phyloP scores from a whole-genome alignment of 768 basidiomycete species.

The Lentinula sp. region DNA sequence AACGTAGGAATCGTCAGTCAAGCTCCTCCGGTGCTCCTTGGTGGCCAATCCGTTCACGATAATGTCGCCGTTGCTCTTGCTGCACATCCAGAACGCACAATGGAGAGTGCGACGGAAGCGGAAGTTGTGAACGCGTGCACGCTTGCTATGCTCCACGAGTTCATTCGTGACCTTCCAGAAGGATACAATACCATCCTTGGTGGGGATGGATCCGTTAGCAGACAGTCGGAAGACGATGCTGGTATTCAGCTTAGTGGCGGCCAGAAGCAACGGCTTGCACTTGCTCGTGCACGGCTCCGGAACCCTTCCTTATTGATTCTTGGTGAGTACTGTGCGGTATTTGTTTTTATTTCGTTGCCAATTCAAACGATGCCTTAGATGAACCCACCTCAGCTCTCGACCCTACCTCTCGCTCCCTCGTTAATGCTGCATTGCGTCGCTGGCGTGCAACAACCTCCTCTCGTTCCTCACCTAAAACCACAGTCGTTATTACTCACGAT shows the following conservation, averaged over 20 bases:
- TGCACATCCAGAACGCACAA: constrained; percentile 18
- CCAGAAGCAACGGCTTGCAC: constrained; percentile 84
- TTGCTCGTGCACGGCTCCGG: constrained; percentile 80
- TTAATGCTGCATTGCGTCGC: constrained; percentile 62
- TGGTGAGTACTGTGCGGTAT: constrained; percentile 47
- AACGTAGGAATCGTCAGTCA: constrained; percentile 79
- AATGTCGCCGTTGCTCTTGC: constrained; percentile 80
- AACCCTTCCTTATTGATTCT: constrained; percentile 88
- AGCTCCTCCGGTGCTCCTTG: constrained; percentile 56
- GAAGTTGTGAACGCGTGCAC: constrained; percentile 81
- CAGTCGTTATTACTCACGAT: constrained; percentile 94
- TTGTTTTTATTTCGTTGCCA: background rate
- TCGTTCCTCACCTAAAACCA: constrained; percentile 56
- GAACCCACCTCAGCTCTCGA: constrained; percentile 85
- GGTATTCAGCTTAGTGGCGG: constrained; percentile 85
- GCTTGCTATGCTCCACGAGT: constrained; percentile 85
- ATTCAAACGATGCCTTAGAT: constrained; percentile 32
- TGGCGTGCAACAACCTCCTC: constrained; percentile 41
- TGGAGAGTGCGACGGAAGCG: constrained; percentile 47
- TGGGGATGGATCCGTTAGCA: background rate
- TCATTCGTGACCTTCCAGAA: constrained; percentile 74
- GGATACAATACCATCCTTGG: constrained; percentile 72
- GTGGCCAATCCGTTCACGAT: constrained; percentile 75
- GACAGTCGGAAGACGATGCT: constrained; percentile 43
- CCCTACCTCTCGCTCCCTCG: constrained; percentile 77